phyloP scores from a whole-genome alignment of 352 stramenopile species.

The Aphanomyces astaci region DNA sequence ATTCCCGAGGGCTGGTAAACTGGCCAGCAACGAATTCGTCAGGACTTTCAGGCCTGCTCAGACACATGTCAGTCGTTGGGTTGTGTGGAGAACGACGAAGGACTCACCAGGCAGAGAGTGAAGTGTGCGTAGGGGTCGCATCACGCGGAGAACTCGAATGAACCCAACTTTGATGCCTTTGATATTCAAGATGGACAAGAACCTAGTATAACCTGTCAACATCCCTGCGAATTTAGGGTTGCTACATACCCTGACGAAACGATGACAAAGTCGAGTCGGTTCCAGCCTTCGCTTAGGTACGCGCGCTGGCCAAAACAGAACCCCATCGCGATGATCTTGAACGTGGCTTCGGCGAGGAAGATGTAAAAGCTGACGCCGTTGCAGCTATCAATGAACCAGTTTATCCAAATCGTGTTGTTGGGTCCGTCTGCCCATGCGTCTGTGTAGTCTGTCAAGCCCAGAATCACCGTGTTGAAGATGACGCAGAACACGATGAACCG shows the following conservation, averaged over 20 bases:
- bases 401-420: constrained; percentile 33
- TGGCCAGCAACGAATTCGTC: constrained; percentile 1
- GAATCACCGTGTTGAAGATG: constrained; percentile 70
- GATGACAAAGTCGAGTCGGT: constrained; percentile 86
- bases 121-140: constrained; percentile 47
- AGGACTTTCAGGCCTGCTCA: background rate
- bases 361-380: constrained; percentile 50
- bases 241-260: constrained; percentile 71
- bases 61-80: background rate
- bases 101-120: constrained; percentile 49
- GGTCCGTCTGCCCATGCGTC: constrained; percentile 39
- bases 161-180: constrained; percentile 39
- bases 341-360: constrained; percentile 81
- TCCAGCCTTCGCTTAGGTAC: constrained; percentile 86
- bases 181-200: constrained; percentile 57
- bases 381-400: constrained; percentile 50
- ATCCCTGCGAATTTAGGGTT: too few relatives aligned
- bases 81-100: background rate
- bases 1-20: constrained; percentile 70
- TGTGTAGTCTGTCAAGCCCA: constrained; percentile 70
- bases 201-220: too few relatives aligned
- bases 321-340: constrained; percentile 87
- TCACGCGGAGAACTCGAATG: constrained; percentile 50
- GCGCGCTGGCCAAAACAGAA: constrained; percentile 51
- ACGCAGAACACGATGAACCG: constrained; percentile 81